Base-by-base conservation (phyloP, 768 basidiomycete species). In the Chalciporus piperatus region DNA sequence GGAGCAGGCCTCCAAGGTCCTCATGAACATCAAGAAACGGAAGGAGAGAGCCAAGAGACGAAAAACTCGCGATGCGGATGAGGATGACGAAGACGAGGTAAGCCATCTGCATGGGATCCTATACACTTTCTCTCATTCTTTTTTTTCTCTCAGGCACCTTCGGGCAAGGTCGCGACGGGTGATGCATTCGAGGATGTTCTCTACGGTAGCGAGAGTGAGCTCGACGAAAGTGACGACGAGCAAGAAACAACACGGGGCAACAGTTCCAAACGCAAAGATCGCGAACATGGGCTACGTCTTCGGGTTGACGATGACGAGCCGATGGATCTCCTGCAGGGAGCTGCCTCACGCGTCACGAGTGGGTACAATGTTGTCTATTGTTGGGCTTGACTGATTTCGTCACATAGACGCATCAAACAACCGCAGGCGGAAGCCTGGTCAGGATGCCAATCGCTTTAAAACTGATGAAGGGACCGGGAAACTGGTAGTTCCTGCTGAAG, bases 181-280 rank as follows among this genome's bases (percentile, higher is more conserved):
- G 89, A 94, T 65, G 94, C 95, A 0, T 99, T 98, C 57, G 95
- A 99, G 66, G 95, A 99, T 63, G 92, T 98, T 0, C 74, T 99
- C 23, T 98, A 98, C 66, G 95, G 94, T 38, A 96, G 92, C 63
- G 97, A 98, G 64, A 93, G 91, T 58, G 95, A 98, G 63, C 70
- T 87, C 28, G 87, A 84, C 3, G 85, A 85, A 55, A 82, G 80
- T 55, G 85, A 87, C 38, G 81, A 82, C 40, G 84, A 88, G 48
- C 76, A 73, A 27, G 61, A 58, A 32, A 53, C 58, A 16, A 52
- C 25, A n/a, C 69, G 39, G 10, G 51, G 59, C 10, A 76, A 71
- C 48, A 52, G 62, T 8, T 61, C 70, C 23, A 75, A 73, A 52
- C 65, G 58, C 25, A 75, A 72, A 56, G 71, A 61, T 38, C 58